These are phyloP conservation scores for Thuidium tamariscinum DNA, from an alignment of 225 moss, liverwort and hornwort genomes.

Conservation along the genomic window DNA sequence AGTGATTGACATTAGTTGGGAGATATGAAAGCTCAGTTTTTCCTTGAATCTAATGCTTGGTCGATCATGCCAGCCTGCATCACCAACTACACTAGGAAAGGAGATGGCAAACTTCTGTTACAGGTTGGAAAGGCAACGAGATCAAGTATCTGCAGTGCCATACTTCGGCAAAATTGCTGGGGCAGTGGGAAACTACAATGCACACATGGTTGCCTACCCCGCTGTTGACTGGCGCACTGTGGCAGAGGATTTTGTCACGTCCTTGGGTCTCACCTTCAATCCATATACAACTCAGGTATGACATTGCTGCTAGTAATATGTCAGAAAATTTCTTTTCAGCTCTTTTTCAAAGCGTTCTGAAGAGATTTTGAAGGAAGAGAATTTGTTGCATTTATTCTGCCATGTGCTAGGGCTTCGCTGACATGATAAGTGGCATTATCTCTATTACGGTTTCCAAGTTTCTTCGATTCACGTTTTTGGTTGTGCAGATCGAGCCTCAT, in stretches of 20 bases:
- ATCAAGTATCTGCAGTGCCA: conserved; percentile 48
- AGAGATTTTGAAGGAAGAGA: background rate
- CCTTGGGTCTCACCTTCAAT: conserved; percentile 75
- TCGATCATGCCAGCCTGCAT: conserved; percentile 63
- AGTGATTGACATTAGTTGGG: background rate
- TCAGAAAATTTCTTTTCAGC: background rate
- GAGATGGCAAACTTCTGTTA: conserved; percentile 87
- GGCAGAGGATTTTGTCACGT: conserved; percentile 73
- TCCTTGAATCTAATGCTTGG: background rate
- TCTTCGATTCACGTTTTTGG: background rate
- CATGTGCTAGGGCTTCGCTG: background rate
- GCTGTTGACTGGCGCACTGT: conserved; percentile 66
- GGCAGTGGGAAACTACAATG: conserved; percentile 95
- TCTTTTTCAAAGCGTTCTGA: background rate
- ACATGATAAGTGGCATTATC: background rate
- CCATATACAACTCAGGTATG: conserved; percentile 93
- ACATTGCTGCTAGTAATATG: background rate
- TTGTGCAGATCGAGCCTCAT: conserved; percentile 87
- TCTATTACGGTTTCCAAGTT: background rate
- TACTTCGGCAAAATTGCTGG: conserved; percentile 83
- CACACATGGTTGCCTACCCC: conserved; percentile 76
- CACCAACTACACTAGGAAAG: conserved; percentile 95
- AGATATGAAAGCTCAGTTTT: background rate
- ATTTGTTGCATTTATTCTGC: background rate
- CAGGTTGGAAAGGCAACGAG: conserved; percentile 61